These are phyloP conservation scores for Chrysoporthe cubensis DNA, from an alignment of 2,329 filamentous ascomycete genomes.

Conservation along the genomic window DNA sequence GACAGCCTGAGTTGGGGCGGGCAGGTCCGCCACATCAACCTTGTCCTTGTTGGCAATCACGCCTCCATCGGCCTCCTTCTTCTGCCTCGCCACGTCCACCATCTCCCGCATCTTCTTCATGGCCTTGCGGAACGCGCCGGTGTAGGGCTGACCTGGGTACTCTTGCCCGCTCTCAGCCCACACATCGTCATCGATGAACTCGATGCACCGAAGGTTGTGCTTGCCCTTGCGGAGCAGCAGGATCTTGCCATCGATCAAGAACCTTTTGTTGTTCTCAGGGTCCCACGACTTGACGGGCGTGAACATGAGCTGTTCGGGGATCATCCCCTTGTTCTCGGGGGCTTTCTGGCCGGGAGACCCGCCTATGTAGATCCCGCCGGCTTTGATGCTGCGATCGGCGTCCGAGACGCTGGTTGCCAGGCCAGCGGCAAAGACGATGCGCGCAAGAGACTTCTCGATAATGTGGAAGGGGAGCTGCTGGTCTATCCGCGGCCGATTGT, in stretches of 20 bases:
- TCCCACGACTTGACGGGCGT: slow-evolving; percentile 64
- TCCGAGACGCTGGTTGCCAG: slow-evolving; percentile 60
- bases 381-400: slow-evolving; percentile 59
- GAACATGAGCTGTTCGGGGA: slow-evolving; percentile 60
- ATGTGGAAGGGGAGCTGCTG: slow-evolving; percentile 59
- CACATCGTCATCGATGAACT: slow-evolving; percentile 61
- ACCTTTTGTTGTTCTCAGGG: slow-evolving; percentile 60
- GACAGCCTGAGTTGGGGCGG: not conserved
- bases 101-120: slow-evolving; percentile 41
- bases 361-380: slow-evolving; percentile 64
- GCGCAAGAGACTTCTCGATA: slow-evolving; percentile 61
- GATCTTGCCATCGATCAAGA: slow-evolving; percentile 61
- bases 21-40: not conserved
- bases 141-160: slow-evolving; percentile 59
- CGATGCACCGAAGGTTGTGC: slow-evolving; percentile 64
- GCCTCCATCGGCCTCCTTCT: not conserved
- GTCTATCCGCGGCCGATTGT: slow-evolving; percentile 56
- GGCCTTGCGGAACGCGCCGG: slow-evolving; percentile 51
- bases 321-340: slow-evolving; percentile 40
- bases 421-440: slow-evolving; percentile 63
- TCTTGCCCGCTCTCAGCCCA: slow-evolving; percentile 52
- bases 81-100: slow-evolving; percentile 30
- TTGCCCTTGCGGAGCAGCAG: slow-evolving; percentile 67
- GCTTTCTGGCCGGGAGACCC: slow-evolving; percentile 45
- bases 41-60: slow-evolving; percentile 7